Evolutionary conservation across 805 yeast genomes (phyloP), one percentile per base, ranked within the genome.

Genomic region (Kodamaea lidongshanica): DNA sequence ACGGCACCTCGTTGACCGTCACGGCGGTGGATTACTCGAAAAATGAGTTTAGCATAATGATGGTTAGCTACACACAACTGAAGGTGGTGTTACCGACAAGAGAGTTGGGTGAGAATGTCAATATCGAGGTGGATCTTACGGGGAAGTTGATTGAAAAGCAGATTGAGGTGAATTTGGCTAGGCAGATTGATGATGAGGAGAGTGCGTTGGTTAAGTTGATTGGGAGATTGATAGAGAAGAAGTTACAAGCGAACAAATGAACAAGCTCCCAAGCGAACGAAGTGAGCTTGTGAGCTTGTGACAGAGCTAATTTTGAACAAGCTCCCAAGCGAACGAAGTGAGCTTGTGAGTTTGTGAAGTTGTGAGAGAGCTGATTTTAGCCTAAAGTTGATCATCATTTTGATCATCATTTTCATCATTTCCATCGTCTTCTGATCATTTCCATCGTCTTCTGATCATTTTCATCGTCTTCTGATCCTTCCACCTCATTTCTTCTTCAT

Each of bases 121-220:
- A 92, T 47, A 77, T 92, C 28, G 99, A 92, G 58, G 99, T 92
- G 18, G 99, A 92, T 55, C 65, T 89, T 30, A 82, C 89, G 22
- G 98, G 97, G 12, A 92, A 92, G 59, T 68, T 87, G 36, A 75
- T 89, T 34, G 96, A 85, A 50, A 78, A 85, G 54, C 97, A 89
- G 58, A 80, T 92, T 32, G 70, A 67, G 35, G 34, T 68, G 20
- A 67, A 71, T 39, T 58, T 82, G 37, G 66, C 69, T 36, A 65
- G 68, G 28, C 79, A 81, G 48, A 65, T 74, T 11, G 48, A 50
- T 9, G 67, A 70, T 36, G 52, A 63, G 7, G 60, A 65, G 16
- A 68, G 80, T 20, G 58, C 71, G 2, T 57, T 84, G 38, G 68
- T 56, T 27, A 58, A 55, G 25, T 52, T 78, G 37, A 65, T 84